Conservation (phyloP, 169 alveolate species). For the Miamiensis avidus region DNA sequence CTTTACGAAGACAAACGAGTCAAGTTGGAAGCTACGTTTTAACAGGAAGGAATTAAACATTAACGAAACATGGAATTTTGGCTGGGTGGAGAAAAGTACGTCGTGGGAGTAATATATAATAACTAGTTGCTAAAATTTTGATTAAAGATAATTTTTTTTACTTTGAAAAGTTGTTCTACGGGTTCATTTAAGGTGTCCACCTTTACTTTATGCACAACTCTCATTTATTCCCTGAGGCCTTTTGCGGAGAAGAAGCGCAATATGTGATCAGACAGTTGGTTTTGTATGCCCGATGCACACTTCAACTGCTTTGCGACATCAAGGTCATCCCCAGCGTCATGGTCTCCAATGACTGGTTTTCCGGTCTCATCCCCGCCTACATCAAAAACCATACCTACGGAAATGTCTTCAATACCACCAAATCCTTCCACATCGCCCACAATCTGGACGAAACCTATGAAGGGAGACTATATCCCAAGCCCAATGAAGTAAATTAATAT, state of each 20-base stretch:
- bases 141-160: too few relatives aligned
- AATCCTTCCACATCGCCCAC: constrained; percentile 90
- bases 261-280: constrained; percentile 66
- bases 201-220: constrained; percentile 84
- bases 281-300: constrained; percentile 83
- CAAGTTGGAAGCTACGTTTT: constrained; percentile 77
- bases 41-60: constrained; percentile 75
- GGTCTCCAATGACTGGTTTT: constrained; percentile 92
- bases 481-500: constrained; percentile 46
- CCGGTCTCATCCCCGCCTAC: constrained; percentile 88
- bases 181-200: constrained; percentile 76
- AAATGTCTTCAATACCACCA: constrained; percentile 81
- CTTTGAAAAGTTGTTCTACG: constrained; percentile 20
- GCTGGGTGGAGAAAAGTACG: constrained; percentile 58
- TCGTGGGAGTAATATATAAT: constrained; percentile 75
- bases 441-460: constrained; percentile 89
- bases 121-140: background rate
- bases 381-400: constrained; percentile 85
- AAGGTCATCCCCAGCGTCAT: constrained; percentile 76
- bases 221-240: constrained; percentile 78
- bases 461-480: constrained; percentile 85
- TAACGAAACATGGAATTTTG: constrained; percentile 62
- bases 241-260: constrained; percentile 73
- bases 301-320: constrained; percentile 79
- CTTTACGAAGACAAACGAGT: constrained; percentile 83